A percentile compares a stretch with the other conserved stretches of the same genome.
These are phyloP conservation scores for Thalassiosira livingstoniorum DNA, from an alignment of 352 stramenopile species.

Conservation along the genomic window DNA sequence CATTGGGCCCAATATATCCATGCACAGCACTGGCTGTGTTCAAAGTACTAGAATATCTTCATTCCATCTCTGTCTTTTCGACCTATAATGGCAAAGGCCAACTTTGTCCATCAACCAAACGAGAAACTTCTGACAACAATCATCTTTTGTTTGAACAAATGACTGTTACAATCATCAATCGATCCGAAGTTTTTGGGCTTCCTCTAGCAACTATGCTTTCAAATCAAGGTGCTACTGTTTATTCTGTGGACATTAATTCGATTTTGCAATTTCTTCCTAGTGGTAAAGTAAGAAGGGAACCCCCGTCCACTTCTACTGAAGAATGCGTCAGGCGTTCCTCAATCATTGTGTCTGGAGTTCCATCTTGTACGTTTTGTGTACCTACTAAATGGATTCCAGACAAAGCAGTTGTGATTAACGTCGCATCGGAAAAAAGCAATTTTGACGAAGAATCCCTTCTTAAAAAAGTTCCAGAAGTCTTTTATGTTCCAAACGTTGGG, in stretches of 20 bases:
- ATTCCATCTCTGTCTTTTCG: slow-evolving; percentile 10
- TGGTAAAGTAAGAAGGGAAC: slow-evolving; percentile 83
- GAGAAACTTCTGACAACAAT: neutral
- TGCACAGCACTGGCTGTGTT: slow-evolving; percentile 95
- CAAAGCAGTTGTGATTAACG: slow-evolving; percentile 94
- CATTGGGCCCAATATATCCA: slow-evolving; percentile 89
- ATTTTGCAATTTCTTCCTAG: slow-evolving; percentile 92
- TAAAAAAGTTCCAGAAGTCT: slow-evolving; percentile 88
- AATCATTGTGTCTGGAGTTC: slow-evolving; percentile 95
- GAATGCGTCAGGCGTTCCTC: slow-evolving; percentile 90
- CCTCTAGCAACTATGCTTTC: slow-evolving; percentile 95
- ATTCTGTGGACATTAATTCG: slow-evolving; percentile 95
- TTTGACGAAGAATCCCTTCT: slow-evolving; percentile 92
- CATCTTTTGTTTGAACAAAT: slow-evolving; percentile 80
- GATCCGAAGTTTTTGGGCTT: slow-evolving; percentile 95
- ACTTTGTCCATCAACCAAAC: slow-evolving; percentile 14
- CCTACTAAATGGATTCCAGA: slow-evolving; percentile 91
- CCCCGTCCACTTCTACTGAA: slow-evolving; percentile 88
- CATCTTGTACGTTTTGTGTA: slow-evolving; percentile 92
- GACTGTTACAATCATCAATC: slow-evolving; percentile 96
- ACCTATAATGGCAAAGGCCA: neutral
- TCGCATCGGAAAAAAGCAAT: slow-evolving; percentile 92
- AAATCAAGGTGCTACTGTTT: slow-evolving; percentile 95
- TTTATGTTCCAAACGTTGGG: slow-evolving; percentile 95
- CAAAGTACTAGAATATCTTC: slow-evolving; percentile 91